phyloP scores from a whole-genome alignment of 306 rosid species.

The Acmispon strigosus region DNA sequence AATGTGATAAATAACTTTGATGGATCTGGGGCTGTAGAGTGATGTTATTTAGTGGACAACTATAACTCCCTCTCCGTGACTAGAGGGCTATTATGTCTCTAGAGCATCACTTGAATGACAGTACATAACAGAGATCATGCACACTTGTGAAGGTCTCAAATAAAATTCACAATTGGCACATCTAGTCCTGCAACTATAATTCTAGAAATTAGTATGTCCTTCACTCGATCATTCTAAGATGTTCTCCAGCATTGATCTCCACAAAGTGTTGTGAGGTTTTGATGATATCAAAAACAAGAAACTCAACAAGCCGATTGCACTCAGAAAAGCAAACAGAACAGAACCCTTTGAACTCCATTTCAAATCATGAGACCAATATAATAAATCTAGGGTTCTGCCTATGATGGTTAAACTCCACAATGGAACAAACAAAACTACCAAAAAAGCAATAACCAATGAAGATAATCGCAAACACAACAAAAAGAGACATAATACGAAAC shows the following conservation, averaged over 20 bases:
- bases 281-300: no score
- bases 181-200: not conserved
- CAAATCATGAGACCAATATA: no score
- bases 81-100: not conserved
- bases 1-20: not conserved
- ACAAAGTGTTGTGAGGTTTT: not conserved
- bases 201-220: not conserved
- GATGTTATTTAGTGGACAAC: not conserved
- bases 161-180: not conserved
- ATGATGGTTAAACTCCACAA: not conserved
- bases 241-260: not conserved
- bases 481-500: not conserved
- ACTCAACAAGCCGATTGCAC: no score
- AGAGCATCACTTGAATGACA: not conserved
- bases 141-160: no score
- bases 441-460: not conserved
- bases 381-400: no score
- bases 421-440: not conserved
- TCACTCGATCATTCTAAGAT: not conserved
- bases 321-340: no score
- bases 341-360: no score
- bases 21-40: not conserved
- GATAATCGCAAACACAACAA: not conserved
- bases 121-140: not conserved
- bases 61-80: not conserved